phyloP scores from a whole-genome alignment of 805 yeast species.

The Metschnikowia colocasiae region DNA sequence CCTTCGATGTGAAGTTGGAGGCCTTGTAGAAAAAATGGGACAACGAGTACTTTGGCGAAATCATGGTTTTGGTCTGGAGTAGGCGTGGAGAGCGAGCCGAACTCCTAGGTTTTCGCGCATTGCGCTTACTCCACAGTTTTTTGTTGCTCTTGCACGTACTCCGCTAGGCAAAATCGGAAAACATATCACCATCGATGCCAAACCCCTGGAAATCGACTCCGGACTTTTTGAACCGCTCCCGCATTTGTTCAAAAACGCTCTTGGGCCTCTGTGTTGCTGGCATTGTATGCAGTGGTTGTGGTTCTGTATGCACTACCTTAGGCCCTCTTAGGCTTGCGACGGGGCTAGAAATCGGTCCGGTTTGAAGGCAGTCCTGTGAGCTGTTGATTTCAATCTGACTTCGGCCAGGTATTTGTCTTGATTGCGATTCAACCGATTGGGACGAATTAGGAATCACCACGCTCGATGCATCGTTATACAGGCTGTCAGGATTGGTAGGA shows the following conservation, averaged over 20 bases:
- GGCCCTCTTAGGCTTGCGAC: not conserved
- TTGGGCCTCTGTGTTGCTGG: not conserved
- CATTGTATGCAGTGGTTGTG: not conserved
- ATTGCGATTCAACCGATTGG: constrained; percentile 1
- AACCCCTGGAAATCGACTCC: constrained; percentile 11
- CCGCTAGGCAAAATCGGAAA: not conserved
- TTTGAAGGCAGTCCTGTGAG: not conserved
- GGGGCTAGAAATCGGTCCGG: not conserved
- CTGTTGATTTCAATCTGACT: not conserved
- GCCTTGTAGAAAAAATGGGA: constrained; percentile 31
- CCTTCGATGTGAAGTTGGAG: constrained; percentile 19
- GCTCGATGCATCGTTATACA: not conserved
- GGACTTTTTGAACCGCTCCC: constrained; percentile 6
- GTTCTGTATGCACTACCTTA: not conserved
- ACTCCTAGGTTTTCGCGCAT: not conserved
- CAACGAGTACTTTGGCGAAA: constrained; percentile 40
- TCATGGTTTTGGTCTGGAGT: constrained; percentile 23
- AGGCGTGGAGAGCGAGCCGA: not conserved
- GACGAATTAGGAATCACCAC: constrained; percentile 11
- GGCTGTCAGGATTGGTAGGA: not conserved
- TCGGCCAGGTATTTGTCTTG: not conserved
- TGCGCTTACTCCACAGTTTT: constrained; percentile 1
- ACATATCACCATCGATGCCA: not conserved
- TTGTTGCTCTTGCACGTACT: not conserved
- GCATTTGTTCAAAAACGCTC: constrained; percentile 5